Percentiles rank a stretch among this genome's conserved stretches.
Evolutionary conservation across 1,139 yeast species (phyloP).

Genomic region (Zygosaccharomyces sapae): DNA sequence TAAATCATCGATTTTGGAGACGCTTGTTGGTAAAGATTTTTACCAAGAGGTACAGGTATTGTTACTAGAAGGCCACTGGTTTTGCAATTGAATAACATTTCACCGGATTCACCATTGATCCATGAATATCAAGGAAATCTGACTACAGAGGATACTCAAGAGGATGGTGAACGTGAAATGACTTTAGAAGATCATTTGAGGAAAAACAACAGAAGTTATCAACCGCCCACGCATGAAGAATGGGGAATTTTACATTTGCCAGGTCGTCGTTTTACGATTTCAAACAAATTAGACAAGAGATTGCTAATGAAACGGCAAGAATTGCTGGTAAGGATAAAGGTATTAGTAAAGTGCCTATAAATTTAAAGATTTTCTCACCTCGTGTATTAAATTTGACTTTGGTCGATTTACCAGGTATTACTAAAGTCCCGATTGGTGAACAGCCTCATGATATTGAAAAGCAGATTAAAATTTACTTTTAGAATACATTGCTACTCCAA

Average conservation of each 20-base stretch:
- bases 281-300: constrained; percentile 77
- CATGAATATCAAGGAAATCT: constrained; percentile 28
- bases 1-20: constrained; percentile 71
- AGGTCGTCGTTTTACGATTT: constrained; percentile 74
- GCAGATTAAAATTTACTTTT: constrained; percentile 84
- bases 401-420: constrained; percentile 93
- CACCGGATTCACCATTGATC: constrained; percentile 49
- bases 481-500: constrained; percentile 92
- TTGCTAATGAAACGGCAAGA: constrained; percentile 85
- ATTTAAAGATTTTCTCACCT: constrained; percentile 83
- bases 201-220: constrained; percentile 33
- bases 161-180: constrained; percentile 38
- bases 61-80: constrained; percentile 77
- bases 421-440: constrained; percentile 96
- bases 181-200: constrained; percentile 64
- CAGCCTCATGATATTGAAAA: constrained; percentile 95
- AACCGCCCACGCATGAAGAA: constrained; percentile 42
- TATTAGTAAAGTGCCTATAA: constrained; percentile 85
- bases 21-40: constrained; percentile 74
- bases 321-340: constrained; percentile 97
- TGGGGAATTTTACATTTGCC: constrained; percentile 97
- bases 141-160: constrained; percentile 10
- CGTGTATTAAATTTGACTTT: constrained; percentile 84
- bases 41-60: constrained; percentile 79
- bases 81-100: constrained; percentile 61